Evolutionary conservation across 2,329 filamentous ascomycete species (phyloP).

Genomic region (Verruconis gallopava): DNA sequence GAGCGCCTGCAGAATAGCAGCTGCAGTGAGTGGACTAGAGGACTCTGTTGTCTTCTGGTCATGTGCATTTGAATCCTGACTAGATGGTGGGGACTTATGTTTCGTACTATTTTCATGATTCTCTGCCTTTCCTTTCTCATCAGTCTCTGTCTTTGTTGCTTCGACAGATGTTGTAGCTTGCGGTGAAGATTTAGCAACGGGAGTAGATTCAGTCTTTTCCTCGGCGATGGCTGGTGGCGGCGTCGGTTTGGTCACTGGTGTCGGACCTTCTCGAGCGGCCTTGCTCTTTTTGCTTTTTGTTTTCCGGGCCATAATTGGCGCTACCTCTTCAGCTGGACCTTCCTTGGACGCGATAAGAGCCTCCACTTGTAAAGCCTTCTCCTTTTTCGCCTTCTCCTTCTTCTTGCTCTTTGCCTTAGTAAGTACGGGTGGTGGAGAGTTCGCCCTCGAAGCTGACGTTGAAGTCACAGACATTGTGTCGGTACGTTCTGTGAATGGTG

Average conservation of each 20-base stretch:
- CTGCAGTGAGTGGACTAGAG: slow-evolving; percentile 2
- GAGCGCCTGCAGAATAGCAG: slow-evolving; percentile 4
- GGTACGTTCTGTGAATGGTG: slow-evolving; percentile 62
- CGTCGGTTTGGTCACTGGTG: slow-evolving; percentile 1
- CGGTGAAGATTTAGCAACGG: neutral
- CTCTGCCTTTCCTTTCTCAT: neutral
- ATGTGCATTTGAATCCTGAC: too few species aligned
- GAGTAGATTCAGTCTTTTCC: neutral
- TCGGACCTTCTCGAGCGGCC: slow-evolving; percentile 7
- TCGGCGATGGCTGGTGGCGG: neutral
- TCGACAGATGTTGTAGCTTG: neutral
- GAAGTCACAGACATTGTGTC: slow-evolving; percentile 66
- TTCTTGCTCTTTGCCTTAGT: slow-evolving; percentile 58
- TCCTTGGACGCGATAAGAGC: slow-evolving; percentile 19
- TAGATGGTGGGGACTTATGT: too few species aligned
- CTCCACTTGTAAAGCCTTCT: slow-evolving; percentile 26
- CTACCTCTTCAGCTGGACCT: slow-evolving; percentile 43
- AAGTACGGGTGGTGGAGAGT: slow-evolving; percentile 46
- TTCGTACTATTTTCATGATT: neutral
- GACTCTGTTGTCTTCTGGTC: too few species aligned
- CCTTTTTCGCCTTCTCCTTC: slow-evolving; percentile 51
- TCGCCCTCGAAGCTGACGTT: slow-evolving; percentile 55
- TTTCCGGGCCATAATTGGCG: slow-evolving; percentile 65
- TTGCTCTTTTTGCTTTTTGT: slow-evolving; percentile 67
- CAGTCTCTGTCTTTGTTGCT: neutral